Evolutionary conservation across 768 basidiomycete species (phyloP), one percentile per base, ranked within the genome.

Genomic region (Hysterangium stoloniferum): DNA sequence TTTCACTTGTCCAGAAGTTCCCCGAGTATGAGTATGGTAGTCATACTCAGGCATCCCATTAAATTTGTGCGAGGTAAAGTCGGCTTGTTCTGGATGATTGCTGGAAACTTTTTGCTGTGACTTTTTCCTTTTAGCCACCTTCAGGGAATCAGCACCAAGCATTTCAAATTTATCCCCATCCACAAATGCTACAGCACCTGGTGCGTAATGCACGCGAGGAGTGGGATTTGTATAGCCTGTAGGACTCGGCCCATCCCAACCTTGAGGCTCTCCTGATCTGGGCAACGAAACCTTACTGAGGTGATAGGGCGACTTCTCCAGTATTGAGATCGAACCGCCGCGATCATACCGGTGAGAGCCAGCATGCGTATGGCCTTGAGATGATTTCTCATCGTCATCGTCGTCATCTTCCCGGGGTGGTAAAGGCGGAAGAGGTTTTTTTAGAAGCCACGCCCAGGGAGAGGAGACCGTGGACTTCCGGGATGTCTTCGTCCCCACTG

Each of bases 391-490:
- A 77, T 70, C 1, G 76, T 76, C n/a, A 81, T 68, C 32, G 76
- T 71, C 6, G 73, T 63, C 40, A 64, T 59, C 33, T 74, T 70
- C 41, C 82, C 81, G 38, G 61, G 63, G 65, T 13, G 81, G 82
- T 22, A 83, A 69, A 1, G 78, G 80, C 6, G 82, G 80, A 13
- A 83, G 63, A 3, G 79, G 78, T 59, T 82, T 81, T 22, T 59
- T 55, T 52, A 62, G 72, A 52, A 70, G 66, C 74, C 76, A 71
- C 28, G 62, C 54, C 45, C 75, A 58, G 24, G 67, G 58, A 27
- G 66, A 67, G 31, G 61, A 61, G 24, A 62, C 58, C 19, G 67
- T 51, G 12, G 58, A 61, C 6, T 68, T 66, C n/a, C n/a, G n/a
- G n/a, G n/a, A n/a, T n/a, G n/a, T n/a, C 6, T 57, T 54, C 12